Percentiles rank a stretch among this genome's conserved stretches.
These are phyloP conservation scores for Xylariales sp. DNA, from an alignment of 2,329 filamentous ascomycete genomes.

Conservation along the genomic window DNA sequence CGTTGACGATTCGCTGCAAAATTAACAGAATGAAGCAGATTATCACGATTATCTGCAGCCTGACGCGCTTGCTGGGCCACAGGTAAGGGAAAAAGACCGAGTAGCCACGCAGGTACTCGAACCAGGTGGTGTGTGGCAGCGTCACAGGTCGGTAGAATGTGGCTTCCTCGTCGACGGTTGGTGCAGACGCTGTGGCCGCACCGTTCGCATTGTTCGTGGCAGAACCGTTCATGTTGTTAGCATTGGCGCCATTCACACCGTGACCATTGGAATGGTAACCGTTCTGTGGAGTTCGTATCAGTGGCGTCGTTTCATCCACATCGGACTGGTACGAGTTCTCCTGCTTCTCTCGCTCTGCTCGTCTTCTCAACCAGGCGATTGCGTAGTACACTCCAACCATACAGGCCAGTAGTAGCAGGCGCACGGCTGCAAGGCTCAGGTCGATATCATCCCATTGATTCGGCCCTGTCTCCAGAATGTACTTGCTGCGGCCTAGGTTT, in stretches of 20 bases:
- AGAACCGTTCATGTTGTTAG: too few species aligned
- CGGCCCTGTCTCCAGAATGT: slow-evolving; percentile 28
- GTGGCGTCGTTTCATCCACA: slow-evolving; percentile 56
- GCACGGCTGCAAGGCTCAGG: slow-evolving; percentile 61
- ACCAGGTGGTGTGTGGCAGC: slow-evolving; percentile 86
- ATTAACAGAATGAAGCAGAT: slow-evolving; percentile 79
- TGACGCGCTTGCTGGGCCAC: slow-evolving; percentile 78
- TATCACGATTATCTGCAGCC: slow-evolving; percentile 73
- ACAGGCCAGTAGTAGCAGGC: slow-evolving; percentile 61
- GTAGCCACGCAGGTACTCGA: slow-evolving; percentile 91
- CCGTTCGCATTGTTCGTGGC: slow-evolving; percentile 48
- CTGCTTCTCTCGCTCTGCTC: slow-evolving; percentile 33
- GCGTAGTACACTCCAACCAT: slow-evolving; percentile 58
- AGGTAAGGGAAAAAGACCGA: slow-evolving; percentile 93
- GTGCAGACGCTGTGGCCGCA: slow-evolving; percentile 16
- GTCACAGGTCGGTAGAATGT: slow-evolving; percentile 89
- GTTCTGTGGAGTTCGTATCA: slow-evolving; percentile 39
- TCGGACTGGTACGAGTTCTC: slow-evolving; percentile 34
- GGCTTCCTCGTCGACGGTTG: slow-evolving; percentile 54
- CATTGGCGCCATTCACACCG: slow-evolving; percentile 14
- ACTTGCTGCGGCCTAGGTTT: slow-evolving; percentile 35
- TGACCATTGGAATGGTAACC: slow-evolving; percentile 16
- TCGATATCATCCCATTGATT: slow-evolving; percentile 59
- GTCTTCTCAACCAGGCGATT: slow-evolving; percentile 39
- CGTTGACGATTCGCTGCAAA: slow-evolving; percentile 77